A percentile compares a stretch with the other conserved stretches of the same genome.
Evolutionary conservation across 139 green algal genomes (phyloP).

Genomic region (Nannochloris sp.): DNA sequence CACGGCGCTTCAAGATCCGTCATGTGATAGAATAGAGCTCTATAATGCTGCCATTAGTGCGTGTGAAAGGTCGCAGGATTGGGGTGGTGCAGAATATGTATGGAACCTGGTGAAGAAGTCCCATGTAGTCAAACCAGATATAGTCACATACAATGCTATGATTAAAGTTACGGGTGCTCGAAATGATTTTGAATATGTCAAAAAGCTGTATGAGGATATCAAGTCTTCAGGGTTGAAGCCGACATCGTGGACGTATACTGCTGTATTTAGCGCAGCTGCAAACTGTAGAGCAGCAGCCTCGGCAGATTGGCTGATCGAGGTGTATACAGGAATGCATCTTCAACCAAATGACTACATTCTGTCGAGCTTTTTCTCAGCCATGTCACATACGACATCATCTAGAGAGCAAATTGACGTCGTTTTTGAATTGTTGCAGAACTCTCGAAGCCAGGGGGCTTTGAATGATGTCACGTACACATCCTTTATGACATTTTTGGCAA

Average conservation of each 20-base stretch:
- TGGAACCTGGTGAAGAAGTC: conserved; percentile 15
- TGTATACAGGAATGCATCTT: conserved; percentile 24
- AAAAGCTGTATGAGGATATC: conserved; percentile 19
- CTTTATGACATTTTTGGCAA: conserved; percentile 28
- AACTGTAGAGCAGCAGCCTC: conserved; percentile 5
- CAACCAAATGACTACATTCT: conserved; percentile 36
- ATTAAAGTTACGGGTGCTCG: conserved; percentile 25
- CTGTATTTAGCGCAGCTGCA: conserved; percentile 25
- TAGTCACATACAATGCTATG: conserved; percentile 39
- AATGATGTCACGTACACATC: conserved; percentile 19
- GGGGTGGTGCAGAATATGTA: conserved; percentile 13
- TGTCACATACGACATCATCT: conserved; percentile 13
- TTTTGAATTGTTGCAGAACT: conserved; percentile 24
- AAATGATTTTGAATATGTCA: conserved; percentile 9
- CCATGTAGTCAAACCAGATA: conserved; percentile 21
- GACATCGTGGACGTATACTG: conserved; percentile 27
- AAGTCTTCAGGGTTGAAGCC: conserved; percentile 10
- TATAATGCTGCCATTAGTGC: conserved; percentile 37
- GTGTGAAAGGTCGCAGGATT: conserved; percentile 19
- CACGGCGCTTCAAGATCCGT: conserved; percentile 3
- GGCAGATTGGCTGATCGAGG: conserved; percentile 8
- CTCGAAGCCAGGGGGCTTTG: not conserved
- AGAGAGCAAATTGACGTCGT: conserved; percentile 26
- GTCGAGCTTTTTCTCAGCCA: conserved; percentile 34
- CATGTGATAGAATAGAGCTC: conserved; percentile 22